phyloP scores from a whole-genome alignment of 345 rosid genomes.

The Balakata baccata region DNA sequence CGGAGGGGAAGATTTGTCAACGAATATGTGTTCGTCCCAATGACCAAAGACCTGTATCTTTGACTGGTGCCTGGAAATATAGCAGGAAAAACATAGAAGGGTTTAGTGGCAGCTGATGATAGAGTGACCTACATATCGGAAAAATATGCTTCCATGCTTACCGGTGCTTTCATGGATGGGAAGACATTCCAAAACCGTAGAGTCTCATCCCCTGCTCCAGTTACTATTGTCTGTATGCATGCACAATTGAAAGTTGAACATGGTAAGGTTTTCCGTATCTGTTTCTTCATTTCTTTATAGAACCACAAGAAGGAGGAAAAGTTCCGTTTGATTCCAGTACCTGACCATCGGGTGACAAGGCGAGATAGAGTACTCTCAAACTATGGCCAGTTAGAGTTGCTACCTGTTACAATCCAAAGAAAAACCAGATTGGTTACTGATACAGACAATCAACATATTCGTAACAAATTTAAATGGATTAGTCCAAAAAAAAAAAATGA shows the following conservation, averaged over 20 bases:
- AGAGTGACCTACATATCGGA: too few relatives aligned
- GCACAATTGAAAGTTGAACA: not conserved
- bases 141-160: slow-evolving; percentile 26
- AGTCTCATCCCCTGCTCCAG: slow-evolving; percentile 98
- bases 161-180: slow-evolving; percentile 78
- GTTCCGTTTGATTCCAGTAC: slow-evolving; percentile 19
- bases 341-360: slow-evolving; percentile 92
- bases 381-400: slow-evolving; percentile 89
- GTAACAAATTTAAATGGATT: not conserved
- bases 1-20: slow-evolving; percentile 19
- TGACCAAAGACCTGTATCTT: slow-evolving; percentile 95
- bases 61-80: slow-evolving; percentile 68
- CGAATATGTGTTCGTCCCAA: slow-evolving; percentile 80
- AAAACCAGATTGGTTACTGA: not conserved
- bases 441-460: not conserved
- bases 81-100: not conserved
- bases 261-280: not conserved
- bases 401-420: slow-evolving; percentile 42
- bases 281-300: not conserved
- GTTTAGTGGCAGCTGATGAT: not conserved
- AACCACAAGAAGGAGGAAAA: not conserved
- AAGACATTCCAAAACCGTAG: slow-evolving; percentile 89
- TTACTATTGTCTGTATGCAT: slow-evolving; percentile 74
- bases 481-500: too few relatives aligned
- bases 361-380: slow-evolving; percentile 86